Evolutionary conservation across 1,139 yeast species (phyloP).

Genomic region (Yamadazyma aaseri): DNA sequence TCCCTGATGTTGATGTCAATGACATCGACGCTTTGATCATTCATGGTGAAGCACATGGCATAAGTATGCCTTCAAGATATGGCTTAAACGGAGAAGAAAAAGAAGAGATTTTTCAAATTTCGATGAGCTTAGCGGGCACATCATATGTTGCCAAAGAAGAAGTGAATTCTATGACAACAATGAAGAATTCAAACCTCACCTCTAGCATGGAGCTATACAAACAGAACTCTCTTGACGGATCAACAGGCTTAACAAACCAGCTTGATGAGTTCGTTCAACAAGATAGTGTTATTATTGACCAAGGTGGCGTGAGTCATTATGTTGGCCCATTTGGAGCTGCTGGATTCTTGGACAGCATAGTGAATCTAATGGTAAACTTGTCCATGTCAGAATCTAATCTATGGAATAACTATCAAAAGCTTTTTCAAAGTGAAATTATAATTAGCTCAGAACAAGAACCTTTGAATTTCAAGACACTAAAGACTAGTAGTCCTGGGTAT

Average conservation of each 20-base stretch:
- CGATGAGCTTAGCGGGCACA: slow-evolving; percentile 3
- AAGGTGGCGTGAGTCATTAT: slow-evolving; percentile 14
- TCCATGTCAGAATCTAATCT: slow-evolving; percentile 6
- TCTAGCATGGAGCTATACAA: neutral
- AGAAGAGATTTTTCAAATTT: slow-evolving; percentile 7
- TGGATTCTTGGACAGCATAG: slow-evolving; percentile 10
- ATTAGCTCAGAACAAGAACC: slow-evolving; percentile 10
- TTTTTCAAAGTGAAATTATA: slow-evolving; percentile 12
- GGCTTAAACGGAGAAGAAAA: slow-evolving; percentile 6
- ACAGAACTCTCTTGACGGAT: neutral
- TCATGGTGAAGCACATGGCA: slow-evolving; percentile 30
- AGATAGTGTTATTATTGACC: slow-evolving; percentile 16
- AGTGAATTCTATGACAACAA: neutral
- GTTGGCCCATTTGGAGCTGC: slow-evolving; percentile 19
- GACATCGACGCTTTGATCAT: slow-evolving; percentile 34
- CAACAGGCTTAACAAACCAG: neutral
- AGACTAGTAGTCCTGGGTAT: slow-evolving; percentile 3
- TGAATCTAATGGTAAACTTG: slow-evolving; percentile 9
- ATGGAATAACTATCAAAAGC: slow-evolving; percentile 6
- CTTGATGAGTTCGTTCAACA: slow-evolving; percentile 3
- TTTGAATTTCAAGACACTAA: neutral
- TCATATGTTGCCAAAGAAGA: neutral
- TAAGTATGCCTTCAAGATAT: slow-evolving; percentile 33
- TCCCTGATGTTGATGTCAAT: slow-evolving; percentile 40
- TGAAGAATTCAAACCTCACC: neutral